phyloP scores from a whole-genome alignment of 2,329 filamentous ascomycete genomes.

The Talaromyces pinophilus region DNA sequence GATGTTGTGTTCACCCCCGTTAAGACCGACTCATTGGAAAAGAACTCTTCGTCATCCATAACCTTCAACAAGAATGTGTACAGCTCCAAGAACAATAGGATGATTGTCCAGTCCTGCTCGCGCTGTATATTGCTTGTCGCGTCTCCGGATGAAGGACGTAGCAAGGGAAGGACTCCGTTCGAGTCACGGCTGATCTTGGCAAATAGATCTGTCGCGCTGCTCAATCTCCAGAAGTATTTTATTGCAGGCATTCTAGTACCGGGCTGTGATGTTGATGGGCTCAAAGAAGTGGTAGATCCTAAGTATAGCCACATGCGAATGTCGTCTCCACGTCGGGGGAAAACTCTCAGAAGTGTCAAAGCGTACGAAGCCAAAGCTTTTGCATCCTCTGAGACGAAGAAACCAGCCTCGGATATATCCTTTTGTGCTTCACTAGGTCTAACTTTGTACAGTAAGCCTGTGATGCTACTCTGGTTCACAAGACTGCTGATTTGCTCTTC shows the following conservation, averaged over 20 bases:
- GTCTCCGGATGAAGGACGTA: constrained; percentile 50
- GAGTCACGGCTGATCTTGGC: constrained; percentile 58
- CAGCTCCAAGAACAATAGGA: constrained; percentile 87
- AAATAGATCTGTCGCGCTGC: constrained; percentile 60
- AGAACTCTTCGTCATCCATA: constrained; percentile 96
- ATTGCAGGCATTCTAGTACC: constrained; percentile 62
- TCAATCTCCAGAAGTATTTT: constrained; percentile 80
- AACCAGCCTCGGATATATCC: constrained; percentile 22
- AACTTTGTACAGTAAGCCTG: constrained; percentile 57
- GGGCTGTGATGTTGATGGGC: constrained; percentile 35
- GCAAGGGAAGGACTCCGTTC: constrained; percentile 58
- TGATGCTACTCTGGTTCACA: constrained; percentile 74
- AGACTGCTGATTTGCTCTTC: constrained; percentile 67
- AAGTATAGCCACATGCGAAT: constrained; percentile 93
- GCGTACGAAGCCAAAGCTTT: constrained; percentile 82
- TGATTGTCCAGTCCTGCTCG: constrained; percentile 79
- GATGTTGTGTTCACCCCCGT: constrained; percentile 53
- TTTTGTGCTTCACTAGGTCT: constrained; percentile 23
- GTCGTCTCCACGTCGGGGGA: constrained; percentile 78
- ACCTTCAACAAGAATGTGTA: constrained; percentile 91
- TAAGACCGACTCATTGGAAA: constrained; percentile 58
- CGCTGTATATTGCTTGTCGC: constrained; percentile 37
- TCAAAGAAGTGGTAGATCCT: constrained; percentile 58
- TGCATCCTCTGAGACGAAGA: constrained; percentile 58
- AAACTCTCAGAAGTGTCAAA: constrained; percentile 79